Evolutionary conservation across 768 basidiomycete species (phyloP), one percentile per base, ranked within the genome.

Genomic region (Agrocybe chaxingu): DNA sequence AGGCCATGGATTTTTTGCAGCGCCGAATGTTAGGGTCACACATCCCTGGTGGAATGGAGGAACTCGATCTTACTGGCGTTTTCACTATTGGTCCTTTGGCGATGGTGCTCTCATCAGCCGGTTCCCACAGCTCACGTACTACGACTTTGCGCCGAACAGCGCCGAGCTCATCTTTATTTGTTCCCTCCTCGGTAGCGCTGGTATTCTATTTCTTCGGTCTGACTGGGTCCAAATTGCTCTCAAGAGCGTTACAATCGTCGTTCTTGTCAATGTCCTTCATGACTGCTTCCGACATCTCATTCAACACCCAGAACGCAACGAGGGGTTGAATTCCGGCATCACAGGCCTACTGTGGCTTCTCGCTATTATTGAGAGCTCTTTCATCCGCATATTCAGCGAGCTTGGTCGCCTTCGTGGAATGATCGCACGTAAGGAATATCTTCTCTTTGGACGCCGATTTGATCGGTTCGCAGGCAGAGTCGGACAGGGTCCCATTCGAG

Each of bases 11-110:
- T 81, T 84, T 52, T 53, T 62, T 29, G 65, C 78, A 1, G 81
- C 80, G 10, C 79, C 79, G 1, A 44, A 63, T 0, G 78, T 79
- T 7, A 49, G 65, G n/a, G 78, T 77, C 12, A 78, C 72, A 6
- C 81, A 84, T 61, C 80, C 81, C 5, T 83, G 77, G 74, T 83
- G 82, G 81, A 67, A 72, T 41, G 57, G 58, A 3, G 82, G 80
- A 2, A 69, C 43, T 8, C 56, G 68, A 18, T 62, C 74, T 0
- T 82, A 84, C 51, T 71, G 63, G 68, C 63, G 81, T 13, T 82
- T 82, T 53, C 78, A 77, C 52, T 77, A 74, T 73, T 83, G 82
- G 82, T 71, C 77, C 1, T 70, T 75, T 41, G 82, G 82, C 2
- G 82, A 84, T 24, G 81, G 80, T 0, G 70, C 66, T 0, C 70